Evolutionary conservation across 495 filamentous ascomycete genomes (phyloP).

Genomic region (Mytilinidion resinicola): DNA sequence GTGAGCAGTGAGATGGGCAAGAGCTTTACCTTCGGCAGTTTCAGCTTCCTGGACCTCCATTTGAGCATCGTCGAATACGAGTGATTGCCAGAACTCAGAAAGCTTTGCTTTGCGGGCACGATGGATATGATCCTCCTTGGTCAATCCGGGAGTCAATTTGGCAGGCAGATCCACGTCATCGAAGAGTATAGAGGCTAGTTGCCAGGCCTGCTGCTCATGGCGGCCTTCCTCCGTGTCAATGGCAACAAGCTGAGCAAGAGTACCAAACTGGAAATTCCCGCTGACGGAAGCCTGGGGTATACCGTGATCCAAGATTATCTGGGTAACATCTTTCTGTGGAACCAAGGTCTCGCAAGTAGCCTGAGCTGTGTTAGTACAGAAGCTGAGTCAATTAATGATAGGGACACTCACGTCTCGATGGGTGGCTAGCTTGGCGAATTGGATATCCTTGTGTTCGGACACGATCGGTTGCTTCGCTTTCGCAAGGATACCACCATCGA

Average conservation of each 20-base stretch:
- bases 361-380: conserved; percentile 29
- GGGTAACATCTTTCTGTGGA: conserved; percentile 40
- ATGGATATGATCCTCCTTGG: conserved; percentile 44
- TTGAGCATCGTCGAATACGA: conserved; percentile 53
- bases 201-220: conserved; percentile 63
- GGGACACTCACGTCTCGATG: conserved; percentile 39
- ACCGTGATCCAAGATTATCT: conserved; percentile 35
- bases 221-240: conserved; percentile 24
- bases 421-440: conserved; percentile 46
- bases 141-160: conserved; percentile 47
- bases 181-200: conserved; percentile 78
- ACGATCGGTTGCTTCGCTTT: conserved; percentile 37
- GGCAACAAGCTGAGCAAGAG: conserved; percentile 32
- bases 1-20: conserved; percentile 71
- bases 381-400: conserved; percentile 2
- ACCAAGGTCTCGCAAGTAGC: conserved; percentile 33
- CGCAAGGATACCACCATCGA: conserved; percentile 31
- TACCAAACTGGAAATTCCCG: conserved; percentile 35
- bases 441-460: conserved; percentile 44
- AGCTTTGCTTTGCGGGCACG: conserved; percentile 49
- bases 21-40: conserved; percentile 72
- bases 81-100: conserved; percentile 53
- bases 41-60: conserved; percentile 45
- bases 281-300: conserved; percentile 45
- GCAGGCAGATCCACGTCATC: conserved; percentile 54